Evolutionary conservation across 1,139 yeast species (phyloP), one percentile per base, ranked within the genome.

Genomic region (Candida gigantensis): DNA sequence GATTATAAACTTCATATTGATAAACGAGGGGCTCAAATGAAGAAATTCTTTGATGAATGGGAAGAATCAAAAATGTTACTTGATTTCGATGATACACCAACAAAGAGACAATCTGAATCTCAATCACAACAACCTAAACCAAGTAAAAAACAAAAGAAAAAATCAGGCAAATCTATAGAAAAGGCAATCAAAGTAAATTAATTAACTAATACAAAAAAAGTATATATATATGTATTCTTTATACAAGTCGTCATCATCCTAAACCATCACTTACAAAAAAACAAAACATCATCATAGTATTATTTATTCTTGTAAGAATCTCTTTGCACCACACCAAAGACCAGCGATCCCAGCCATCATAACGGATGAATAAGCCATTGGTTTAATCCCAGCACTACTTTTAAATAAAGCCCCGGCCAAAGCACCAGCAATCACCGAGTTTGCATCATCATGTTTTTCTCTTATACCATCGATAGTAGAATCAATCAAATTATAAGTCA

Each of bases 261-360:
- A n/a, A n/a, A n/a, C n/a, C n/a, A n/a, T n/a, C n/a, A n/a, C 11
- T 23, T 23, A 23, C 12, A 23, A 10, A 5, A n/a, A n/a, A n/a
- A n/a, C n/a, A n/a, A n/a, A n/a, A n/a, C n/a, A n/a, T n/a, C n/a
- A n/a, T n/a, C n/a, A n/a, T n/a, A n/a, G n/a, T n/a, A n/a, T n/a
- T n/a, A n/a, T n/a, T 25, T 24, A 27, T 37, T 48, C 59, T 46
- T 59, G 57, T 44, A 60, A 60, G 39, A 62, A 55, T 47, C 77
- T 68, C 70, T 92, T 92, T 53, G 84, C 55, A 37, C 85, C 90
- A 71, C 95, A 84, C 98, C 98, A 92, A 30, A 79, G 79, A 44
- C 87, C 96, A 34, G 97, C 96, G 43, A 87, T 96, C 45, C 81
- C 79, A 13, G 96, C 89, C 82, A 84, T 84, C 58, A 90, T 60